Evolutionary conservation across 176 grass and related monocot genomes (phyloP), one percentile per base, ranked within the genome.

Genomic region (Carex pumila): DNA sequence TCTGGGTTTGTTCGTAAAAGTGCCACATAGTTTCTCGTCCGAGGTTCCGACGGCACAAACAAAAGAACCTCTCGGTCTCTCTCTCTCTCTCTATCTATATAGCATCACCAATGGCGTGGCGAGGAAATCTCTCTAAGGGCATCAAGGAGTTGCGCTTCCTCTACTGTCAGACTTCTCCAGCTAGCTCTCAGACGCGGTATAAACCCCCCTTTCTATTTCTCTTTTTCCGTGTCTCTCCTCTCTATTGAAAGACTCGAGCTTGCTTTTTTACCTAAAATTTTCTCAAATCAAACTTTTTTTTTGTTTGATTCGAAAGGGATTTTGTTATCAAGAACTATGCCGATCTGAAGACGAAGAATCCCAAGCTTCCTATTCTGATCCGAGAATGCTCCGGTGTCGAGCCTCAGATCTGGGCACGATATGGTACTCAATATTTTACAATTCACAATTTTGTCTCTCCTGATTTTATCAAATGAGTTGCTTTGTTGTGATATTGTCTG

Each of bases 321-420:
- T 99, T 99, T 83, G 91, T 95, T 50, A 57, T 90, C 49, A 91
- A 91, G 88, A 95, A 95, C 88, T 99, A 99, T 66, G 78, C 87
- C 61, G 91, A 99, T 71, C 90, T 99, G 85, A 99, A 99, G 85
- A 84, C 91, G 11, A 88, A 83, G 67, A 99, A 95, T 77, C 96
- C 93, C 0, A 81, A 92, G 36, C 89, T 95, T 34, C 96, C 96
- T 0, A 87, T 99, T 87, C 89, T 99, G 60, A 89, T 99, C 89
- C 93, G 96, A 63, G 96, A 99, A 91, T 99, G 96, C 88, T 88
- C 90, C 37, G 89, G 96, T 36, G 91, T 98, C 13, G 61, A 93
- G 78, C 91, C 96, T 49, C 93, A 98, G 91, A 87, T 99, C 45
- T 99, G 93, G 96, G 93, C 96, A 15, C 86, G 93, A 85, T 99